Base-by-base conservation (phyloP, 306 rosid species). In the Lithocarpus polystachyus region DNA sequence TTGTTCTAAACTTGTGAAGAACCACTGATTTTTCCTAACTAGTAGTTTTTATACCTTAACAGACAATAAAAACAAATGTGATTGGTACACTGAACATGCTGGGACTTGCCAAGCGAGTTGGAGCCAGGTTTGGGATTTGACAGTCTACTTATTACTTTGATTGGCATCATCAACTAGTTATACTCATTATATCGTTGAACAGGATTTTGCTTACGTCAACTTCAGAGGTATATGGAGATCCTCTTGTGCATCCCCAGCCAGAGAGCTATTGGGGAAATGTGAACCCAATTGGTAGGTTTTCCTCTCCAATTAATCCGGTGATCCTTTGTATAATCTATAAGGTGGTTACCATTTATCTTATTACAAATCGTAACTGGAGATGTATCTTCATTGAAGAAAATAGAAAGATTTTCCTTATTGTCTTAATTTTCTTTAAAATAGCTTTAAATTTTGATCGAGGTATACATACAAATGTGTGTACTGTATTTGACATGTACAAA, bases 231-330 rank as follows among this genome's bases (percentile, higher is more conserved):
- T 95, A 95, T 72, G 97, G 99, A 4, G 99, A 95, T 88, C 99
- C 99, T 79, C 94, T 95, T 51, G 89, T 82, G 80, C 99, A 95
- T 79, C 99, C 99, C 14, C 99, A 95, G 65, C 88, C 92, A 22
- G 99, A 95, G 82, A 87, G 80, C 81, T 95, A 95, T 60, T 95
- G 99, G 99, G 99, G 99, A 64, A 95, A 95, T 88, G 99, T 95
- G 33, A 95, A 95, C 85, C 99, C 99, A 51, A 95, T 89, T 56
- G 99, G 99, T 95, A 89, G 56, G 75, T 80, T 70, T n/a, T 82
- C 82, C 31, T 64, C 78, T 78, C 75, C 19, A 24, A 75, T 87
- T 75, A 78, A 28, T 31, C 51, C 55, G 73, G 55, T 79, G 40
- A n/a, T 45, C n/a, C 56, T 75, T 56, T 13, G 65, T 69, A 59